Evolutionary conservation across 129 eudicot genomes (phyloP).

Genomic region (Centella asiatica): DNA sequence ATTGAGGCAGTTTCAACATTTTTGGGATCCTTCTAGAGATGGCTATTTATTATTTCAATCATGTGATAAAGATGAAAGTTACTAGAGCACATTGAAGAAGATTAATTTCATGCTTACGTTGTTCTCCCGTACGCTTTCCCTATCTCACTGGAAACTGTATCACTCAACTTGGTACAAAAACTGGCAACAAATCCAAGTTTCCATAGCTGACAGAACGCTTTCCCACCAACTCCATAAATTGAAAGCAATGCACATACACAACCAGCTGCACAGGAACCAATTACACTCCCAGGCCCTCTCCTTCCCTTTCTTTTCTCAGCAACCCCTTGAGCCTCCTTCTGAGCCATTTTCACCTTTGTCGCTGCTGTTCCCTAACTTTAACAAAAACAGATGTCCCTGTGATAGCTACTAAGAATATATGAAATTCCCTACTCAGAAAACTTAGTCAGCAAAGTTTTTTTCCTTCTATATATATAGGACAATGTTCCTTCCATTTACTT

Average conservation of each 20-base stretch:
- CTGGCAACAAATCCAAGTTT: conserved; percentile 95
- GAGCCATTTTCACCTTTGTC: conserved; percentile 91
- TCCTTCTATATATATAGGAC: not conserved
- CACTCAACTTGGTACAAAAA: conserved; percentile 93
- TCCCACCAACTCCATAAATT: conserved; percentile 69
- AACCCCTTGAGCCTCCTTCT: conserved; percentile 96
- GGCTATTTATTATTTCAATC: not conserved
- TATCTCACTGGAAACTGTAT: conserved; percentile 96
- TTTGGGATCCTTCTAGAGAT: not conserved
- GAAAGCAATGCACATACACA: conserved; percentile 93
- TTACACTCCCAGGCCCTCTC: conserved; percentile 93
- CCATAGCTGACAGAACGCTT: conserved; percentile 62
- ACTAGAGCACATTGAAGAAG: not conserved
- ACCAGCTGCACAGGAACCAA: conserved; percentile 99
- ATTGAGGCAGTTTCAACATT: not conserved
- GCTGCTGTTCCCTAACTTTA: conserved; percentile 79
- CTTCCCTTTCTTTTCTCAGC: conserved; percentile 95
- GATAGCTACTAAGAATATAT: not conserved
- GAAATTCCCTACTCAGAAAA: not conserved
- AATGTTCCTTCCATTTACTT: not conserved
- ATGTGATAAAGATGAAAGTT: not conserved
- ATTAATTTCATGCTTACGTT: conserved; percentile 64
- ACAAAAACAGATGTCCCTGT: not conserved
- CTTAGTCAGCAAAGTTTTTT: not conserved
- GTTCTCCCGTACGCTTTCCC: conserved; percentile 95